phyloP scores from a whole-genome alignment of 2,329 filamentous ascomycete species.

The Beauveria rudraprayagi region DNA sequence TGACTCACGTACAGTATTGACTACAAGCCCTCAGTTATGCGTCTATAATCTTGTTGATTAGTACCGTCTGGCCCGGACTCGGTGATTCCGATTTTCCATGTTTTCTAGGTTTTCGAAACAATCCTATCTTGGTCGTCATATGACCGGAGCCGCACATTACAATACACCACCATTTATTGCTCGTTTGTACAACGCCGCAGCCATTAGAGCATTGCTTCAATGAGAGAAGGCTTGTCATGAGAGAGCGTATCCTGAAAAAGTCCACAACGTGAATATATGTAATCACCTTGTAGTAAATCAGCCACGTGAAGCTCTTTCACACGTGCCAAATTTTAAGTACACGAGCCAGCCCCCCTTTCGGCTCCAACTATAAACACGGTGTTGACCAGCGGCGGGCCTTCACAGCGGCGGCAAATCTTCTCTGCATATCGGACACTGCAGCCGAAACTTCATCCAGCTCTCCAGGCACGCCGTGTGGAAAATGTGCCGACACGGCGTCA shows the following conservation, averaged over 20 bases:
- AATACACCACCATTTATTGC: too few species aligned
- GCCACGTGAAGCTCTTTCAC: neutral
- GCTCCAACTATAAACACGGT: too few species aligned
- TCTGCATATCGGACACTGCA: constrained; percentile 93
- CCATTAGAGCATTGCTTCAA: neutral
- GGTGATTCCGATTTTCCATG: too few species aligned
- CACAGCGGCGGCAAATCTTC: constrained; percentile 81
- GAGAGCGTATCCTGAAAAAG: neutral
- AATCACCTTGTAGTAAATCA: neutral
- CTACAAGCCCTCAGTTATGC: neutral
- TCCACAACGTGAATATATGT: neutral
- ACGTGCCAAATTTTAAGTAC: neutral
- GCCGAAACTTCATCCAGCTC: constrained; percentile 87
- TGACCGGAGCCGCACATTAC: neutral
- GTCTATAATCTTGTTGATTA: neutral
- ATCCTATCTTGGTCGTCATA: neutral
- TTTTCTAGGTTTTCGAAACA: neutral
- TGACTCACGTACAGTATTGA: neutral
- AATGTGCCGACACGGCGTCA: constrained; percentile 92
- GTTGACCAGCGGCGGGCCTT: constrained; percentile 12
- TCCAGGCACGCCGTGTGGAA: constrained; percentile 90
- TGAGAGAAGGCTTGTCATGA: neutral
- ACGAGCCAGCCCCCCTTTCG: neutral
- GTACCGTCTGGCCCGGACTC: neutral
- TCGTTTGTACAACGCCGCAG: neutral